A percentile compares a stretch with the other conserved stretches of the same genome.
Conservation (phyloP, 176 grass and related monocot genomes). For the Oryza australiensis region DNA sequence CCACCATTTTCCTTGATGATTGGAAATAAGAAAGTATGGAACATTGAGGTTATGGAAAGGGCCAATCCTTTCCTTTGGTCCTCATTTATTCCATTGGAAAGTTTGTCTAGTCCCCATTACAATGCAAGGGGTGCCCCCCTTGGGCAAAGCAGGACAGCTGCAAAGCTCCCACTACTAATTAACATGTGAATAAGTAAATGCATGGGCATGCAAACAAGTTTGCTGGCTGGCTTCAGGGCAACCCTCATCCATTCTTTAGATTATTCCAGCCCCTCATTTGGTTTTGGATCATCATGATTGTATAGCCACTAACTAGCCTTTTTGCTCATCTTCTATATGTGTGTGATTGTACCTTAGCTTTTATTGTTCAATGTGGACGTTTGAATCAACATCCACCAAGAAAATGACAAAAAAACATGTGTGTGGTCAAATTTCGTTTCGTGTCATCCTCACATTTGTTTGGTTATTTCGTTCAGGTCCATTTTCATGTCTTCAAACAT, state of each 20-base stretch:
- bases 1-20: slow-evolving; percentile 37
- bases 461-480: neutral
- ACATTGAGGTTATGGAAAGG: slow-evolving; percentile 38
- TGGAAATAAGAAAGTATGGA: slow-evolving; percentile 25
- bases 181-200: neutral
- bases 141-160: neutral
- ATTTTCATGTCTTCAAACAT: neutral
- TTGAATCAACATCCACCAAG: neutral
- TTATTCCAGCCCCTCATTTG: slow-evolving; percentile 7
- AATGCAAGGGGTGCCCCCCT: neutral
- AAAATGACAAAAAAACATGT: neutral
- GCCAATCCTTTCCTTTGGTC: slow-evolving; percentile 30
- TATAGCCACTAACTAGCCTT: slow-evolving; percentile 19
- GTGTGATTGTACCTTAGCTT: neutral
- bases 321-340: neutral
- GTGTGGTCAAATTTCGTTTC: neutral
- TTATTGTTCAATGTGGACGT: neutral
- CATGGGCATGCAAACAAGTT: neutral
- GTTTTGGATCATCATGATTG: slow-evolving; percentile 16
- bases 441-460: neutral
- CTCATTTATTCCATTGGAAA: slow-evolving; percentile 31
- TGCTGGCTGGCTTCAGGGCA: neutral
- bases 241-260: neutral
- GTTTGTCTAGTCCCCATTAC: slow-evolving; percentile 8
- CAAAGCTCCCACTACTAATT: slow-evolving; percentile 2